phyloP scores from a whole-genome alignment of 179 eudicot genomes.

The Beta corolliflora region DNA sequence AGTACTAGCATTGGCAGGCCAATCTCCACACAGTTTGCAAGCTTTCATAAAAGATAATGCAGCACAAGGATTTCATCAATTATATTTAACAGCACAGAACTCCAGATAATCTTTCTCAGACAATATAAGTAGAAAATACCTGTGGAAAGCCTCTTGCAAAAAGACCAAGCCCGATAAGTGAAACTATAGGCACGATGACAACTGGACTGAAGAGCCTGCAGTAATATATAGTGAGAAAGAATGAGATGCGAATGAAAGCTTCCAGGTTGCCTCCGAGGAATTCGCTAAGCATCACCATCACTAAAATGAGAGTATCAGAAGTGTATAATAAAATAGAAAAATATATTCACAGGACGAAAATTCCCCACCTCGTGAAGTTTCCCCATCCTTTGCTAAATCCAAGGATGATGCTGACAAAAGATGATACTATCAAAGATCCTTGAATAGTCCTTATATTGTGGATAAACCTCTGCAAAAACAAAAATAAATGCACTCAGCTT shows the following conservation, averaged over 20 bases:
- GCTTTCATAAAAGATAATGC: conserved; percentile 38
- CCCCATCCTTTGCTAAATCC: conserved; percentile 89
- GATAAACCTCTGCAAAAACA: conserved; percentile 65
- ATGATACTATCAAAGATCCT: conserved; percentile 88
- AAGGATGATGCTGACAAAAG: conserved; percentile 72
- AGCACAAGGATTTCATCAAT: conserved; percentile 12
- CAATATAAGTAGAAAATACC: conserved; percentile 38
- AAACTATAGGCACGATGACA: conserved; percentile 74
- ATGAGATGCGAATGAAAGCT: not conserved
- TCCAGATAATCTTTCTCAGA: not conserved
- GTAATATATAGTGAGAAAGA: not conserved
- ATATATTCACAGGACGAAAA: not conserved
- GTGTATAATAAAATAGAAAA: not conserved
- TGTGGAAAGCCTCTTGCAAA: conserved; percentile 84
- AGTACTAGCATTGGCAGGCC: conserved; percentile 88
- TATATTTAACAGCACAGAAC: not conserved
- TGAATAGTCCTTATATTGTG: conserved; percentile 88
- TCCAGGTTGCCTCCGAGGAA: not conserved
- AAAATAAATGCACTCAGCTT: conserved; percentile 13
- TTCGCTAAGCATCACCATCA: not conserved
- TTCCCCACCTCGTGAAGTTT: conserved; percentile 58
- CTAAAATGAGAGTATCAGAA: not conserved
- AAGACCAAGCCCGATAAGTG: conserved; percentile 79
- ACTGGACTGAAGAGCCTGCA: conserved; percentile 80
- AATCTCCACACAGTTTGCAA: conserved; percentile 82